Evolutionary conservation across 2,329 filamentous ascomycete species (phyloP), one percentile per base, ranked within the genome.

Genomic region (Arthroderma uncinatum): DNA sequence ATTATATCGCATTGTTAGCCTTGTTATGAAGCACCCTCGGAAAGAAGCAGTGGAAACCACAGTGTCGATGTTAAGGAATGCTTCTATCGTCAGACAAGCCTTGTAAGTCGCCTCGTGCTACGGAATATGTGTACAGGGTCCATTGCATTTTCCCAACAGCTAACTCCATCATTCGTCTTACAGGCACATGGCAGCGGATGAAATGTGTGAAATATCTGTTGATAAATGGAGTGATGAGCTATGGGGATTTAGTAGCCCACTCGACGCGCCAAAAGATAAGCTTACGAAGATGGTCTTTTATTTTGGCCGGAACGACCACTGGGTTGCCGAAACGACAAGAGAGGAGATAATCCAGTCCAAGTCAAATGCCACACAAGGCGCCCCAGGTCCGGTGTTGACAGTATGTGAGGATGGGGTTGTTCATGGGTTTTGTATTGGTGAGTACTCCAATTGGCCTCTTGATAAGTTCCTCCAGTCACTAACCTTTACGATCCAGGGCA

Each of bases 221-320:
- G 80, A 84, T 62, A 75, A 75, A 63, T 84, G 81, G 79, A 75
- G 75, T 19, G 75, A 78, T 57, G 79, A 82, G 58, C 70, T 84
- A 40, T 85, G 82, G 82, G 81, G 80, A 1, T 72, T 75, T 19
- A 23, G 42, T 34, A 37, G 55, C n/a, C 37, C 54, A 16, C 34
- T 59, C 19, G 56, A 56, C 25, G 56, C 57, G 23, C 62, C 59
- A 0, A 54, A 61, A 1, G 65, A 71, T 48, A 65, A 72, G 6
- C 66, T 74, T 1, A 70, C 76, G 2, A 75, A 74, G 54, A 60
- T 84, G 42, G 76, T 77, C 54, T 82, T 85, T 64, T 78, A 82
- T 62, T 85, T 82, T 66, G 81, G 79, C 0, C 70, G 76, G 36
- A 70, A 78, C 52, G 82, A 85, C 64, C 80, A 82, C 63, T 84